Base-by-base conservation (phyloP, 2,329 filamentous ascomycete genomes). In the Apiospora marii region DNA sequence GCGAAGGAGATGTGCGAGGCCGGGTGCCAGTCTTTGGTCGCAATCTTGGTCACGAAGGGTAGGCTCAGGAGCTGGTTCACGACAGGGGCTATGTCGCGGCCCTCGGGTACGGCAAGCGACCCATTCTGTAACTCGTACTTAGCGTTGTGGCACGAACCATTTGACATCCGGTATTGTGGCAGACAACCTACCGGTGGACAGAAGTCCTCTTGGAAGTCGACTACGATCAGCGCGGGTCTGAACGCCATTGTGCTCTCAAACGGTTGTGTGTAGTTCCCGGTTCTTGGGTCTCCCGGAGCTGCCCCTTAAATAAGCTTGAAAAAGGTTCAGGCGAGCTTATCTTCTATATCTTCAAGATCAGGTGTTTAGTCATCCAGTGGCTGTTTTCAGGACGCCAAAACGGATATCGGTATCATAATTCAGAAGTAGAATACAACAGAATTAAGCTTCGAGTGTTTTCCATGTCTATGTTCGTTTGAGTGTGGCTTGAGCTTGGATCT, bases 151-250 rank as follows among this genome's bases (percentile, higher is more conserved):
- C 5, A n/a, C 8, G 1, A 5, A 27, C n/a, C 24, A 13, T 16
- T 27, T 19, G 49, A 5, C 24, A 27, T 53, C 4, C n/a, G 14
- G 16, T 58, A 2, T 30, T 30, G 5, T n/a, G 19, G 4, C 30
- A 4, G 53, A n/a, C 6, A 2, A 7, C 92, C 84, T 84, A 96
- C 94, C 16, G 95, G 95, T 73, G 94, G 93, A 82, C 94, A 97
- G 82, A 98, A 98, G 85, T 98, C 96, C 82, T 98, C 93, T 83
- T 98, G 96, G 79, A 97, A 88, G 82, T 98, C 95, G 70, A 98
- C 92, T 14, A 98, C 88, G 68, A 98, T 83, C 34, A 91, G 83
- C 2, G 88, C 88, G 4, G 89, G 86, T 69, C 68, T 34, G 48
- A 70, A 58, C 22, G 27, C 46, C 48, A 58, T 10, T 34, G 43